Evolutionary conservation across 805 yeast species (phyloP).

Genomic region (Pichia ethanolica): DNA sequence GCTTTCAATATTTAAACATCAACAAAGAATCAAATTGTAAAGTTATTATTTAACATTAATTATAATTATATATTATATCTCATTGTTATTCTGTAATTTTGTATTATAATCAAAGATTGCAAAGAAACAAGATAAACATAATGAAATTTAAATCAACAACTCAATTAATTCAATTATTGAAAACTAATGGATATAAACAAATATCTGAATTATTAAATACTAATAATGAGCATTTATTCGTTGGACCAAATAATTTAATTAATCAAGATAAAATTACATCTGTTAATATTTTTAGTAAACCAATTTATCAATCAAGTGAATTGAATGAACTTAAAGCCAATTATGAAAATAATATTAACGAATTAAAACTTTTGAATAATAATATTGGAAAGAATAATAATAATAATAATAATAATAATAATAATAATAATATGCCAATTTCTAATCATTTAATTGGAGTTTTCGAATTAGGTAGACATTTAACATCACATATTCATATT

Average conservation of each 20-base stretch:
- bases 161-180: not conserved
- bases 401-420: no score
- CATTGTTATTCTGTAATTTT: no score
- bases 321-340: no score
- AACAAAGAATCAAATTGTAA: no score
- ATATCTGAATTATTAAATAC: conserved; percentile 19
- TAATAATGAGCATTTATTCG: conserved; percentile 19
- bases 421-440: conserved; percentile 4
- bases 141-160: not conserved
- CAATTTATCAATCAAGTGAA: conserved; percentile 3
- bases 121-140: no score
- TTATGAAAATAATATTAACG: no score
- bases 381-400: no score
- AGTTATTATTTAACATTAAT: no score
- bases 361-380: no score
- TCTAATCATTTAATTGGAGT: conserved; percentile 37
- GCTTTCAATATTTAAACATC: no score
- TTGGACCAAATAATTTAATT: conserved; percentile 21
- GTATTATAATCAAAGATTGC: no score
- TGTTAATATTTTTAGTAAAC: conserved; percentile 16
- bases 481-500: conserved; percentile 42
- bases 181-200: conserved; percentile 7
- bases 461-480: conserved; percentile 38
- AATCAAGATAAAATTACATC: conserved; percentile 16
- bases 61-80: no score